phyloP scores from a whole-genome alignment of 371 early-diverging fungal species.

The Mortierella sp. region DNA sequence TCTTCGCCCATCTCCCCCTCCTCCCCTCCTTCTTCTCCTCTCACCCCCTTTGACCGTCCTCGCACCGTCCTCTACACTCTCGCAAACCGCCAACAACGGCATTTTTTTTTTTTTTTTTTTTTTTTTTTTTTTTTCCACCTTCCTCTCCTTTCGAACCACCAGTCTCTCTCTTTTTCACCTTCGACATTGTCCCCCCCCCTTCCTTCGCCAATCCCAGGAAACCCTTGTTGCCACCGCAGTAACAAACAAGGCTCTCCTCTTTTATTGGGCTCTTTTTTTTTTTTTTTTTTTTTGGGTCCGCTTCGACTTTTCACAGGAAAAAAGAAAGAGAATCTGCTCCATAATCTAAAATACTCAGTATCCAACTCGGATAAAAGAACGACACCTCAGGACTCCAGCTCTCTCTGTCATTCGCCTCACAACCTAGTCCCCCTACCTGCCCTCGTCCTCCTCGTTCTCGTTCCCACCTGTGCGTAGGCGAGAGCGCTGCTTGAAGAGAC shows the following conservation, averaged over 20 bases:
- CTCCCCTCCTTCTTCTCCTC: not conserved
- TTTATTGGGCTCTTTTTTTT: not conserved
- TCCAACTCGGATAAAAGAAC: no score
- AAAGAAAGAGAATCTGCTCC: no score
- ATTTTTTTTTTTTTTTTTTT: not conserved
- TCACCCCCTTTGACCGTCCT: not conserved
- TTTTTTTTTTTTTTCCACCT: not conserved
- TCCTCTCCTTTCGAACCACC: not conserved
- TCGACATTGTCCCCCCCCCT: slow-evolving; percentile 7
- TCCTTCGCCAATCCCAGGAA: not conserved
- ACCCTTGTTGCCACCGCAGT: not conserved
- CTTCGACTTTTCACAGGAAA: slow-evolving; percentile 8
- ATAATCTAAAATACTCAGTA: no score
- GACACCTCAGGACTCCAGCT: no score
- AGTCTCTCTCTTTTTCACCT: no score
- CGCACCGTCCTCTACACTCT: not conserved
- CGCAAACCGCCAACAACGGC: not conserved
- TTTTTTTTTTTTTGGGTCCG: slow-evolving; percentile 2
- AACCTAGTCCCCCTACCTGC: no score
- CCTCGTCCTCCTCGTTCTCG: no score
- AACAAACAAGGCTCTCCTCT: not conserved
- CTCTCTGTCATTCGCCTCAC: no score
- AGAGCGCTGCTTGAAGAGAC: no score
- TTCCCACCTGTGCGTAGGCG: no score
- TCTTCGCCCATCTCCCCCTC: slow-evolving; percentile 1